Base-by-base conservation (phyloP, 1,284 basidiomycete species). In the Schizophyllum amplum region DNA sequence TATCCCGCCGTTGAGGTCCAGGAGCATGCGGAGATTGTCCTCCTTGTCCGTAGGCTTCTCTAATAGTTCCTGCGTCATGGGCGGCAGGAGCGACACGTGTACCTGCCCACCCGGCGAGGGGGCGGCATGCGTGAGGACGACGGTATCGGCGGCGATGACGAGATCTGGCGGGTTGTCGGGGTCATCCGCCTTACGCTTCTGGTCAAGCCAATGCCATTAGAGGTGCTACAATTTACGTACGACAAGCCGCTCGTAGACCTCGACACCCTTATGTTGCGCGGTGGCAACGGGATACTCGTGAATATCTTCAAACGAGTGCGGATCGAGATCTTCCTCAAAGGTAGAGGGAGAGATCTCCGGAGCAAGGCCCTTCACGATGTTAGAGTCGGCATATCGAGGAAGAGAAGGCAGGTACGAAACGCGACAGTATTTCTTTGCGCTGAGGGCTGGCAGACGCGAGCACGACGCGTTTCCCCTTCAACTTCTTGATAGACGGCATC, bases 261-360 rank as follows among this genome's bases (percentile, higher is more conserved):
- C 91, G 6, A 94, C 82, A 0, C 90, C 94, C 76, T 98, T 98
- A 63, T 95, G 88, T 1, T 84, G 86, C 1, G 93, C 93, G 0
- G 94, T 98, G 6, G 94, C 86, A 4, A 97, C 91, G 0, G 95
- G 92, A 68, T 99, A 98, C 68, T 97, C 93, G 59, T 92, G 90
- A 17, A 90, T 79, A 61, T 91, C 82, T 24, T 84, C 83, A 58
- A 87, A 98, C 2, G 81, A 79, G 20, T 73, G 72, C 52, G 89
- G 76, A 0, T 83, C 77, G 15, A 98, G 74, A 65, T 95, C 77
- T 70, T 98, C 96, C 46, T 83, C 80, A 63, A 98, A 98, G 0
- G 80, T 90, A 1, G 94, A 96, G 0, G 94, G 90, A 0, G 97
- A 78, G 58, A 97, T 81, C 68, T 97, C 92, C 1, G 94, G 93